Evolutionary conservation across 2,329 filamentous ascomycete genomes (phyloP).

Genomic region (Cladosporium sp.): DNA sequence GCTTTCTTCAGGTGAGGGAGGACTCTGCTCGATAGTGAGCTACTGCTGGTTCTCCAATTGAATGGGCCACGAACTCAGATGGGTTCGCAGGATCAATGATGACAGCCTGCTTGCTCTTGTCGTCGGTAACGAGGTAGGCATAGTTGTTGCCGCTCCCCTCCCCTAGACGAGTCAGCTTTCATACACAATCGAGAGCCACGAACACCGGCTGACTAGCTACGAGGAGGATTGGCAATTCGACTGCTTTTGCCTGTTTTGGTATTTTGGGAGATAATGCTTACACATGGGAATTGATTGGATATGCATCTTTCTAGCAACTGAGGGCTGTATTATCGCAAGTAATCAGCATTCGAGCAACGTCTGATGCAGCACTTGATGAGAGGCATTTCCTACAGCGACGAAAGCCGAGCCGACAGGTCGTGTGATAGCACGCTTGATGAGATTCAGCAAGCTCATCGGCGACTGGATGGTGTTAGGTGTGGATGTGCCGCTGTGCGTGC

Average conservation of each 20-base stretch:
- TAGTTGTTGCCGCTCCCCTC: constrained; percentile 77
- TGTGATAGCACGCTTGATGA: constrained; percentile 4
- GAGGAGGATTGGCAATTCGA: neutral
- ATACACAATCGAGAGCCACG: too few species aligned
- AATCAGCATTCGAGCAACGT: neutral
- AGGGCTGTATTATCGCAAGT: neutral
- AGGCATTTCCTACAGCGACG: constrained; percentile 4
- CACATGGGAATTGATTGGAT: constrained; percentile 87
- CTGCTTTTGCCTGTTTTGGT: constrained; percentile 24
- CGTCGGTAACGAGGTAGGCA: constrained; percentile 60
- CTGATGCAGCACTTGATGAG: neutral
- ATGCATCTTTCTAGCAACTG: constrained; percentile 57
- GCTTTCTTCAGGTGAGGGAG: constrained; percentile 67
- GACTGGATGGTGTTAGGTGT: neutral
- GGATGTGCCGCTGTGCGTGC: neutral
- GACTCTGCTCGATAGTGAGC: constrained; percentile 42
- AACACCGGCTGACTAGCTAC: too few species aligned
- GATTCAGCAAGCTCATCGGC: constrained; percentile 5
- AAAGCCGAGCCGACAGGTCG: constrained; percentile 3
- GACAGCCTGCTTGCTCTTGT: constrained; percentile 47
- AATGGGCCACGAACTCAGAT: constrained; percentile 57
- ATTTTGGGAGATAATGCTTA: constrained; percentile 40
- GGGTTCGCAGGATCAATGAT: constrained; percentile 80
- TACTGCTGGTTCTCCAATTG: neutral
- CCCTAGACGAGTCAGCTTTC: constrained; percentile 52